Base-by-base conservation (phyloP, 805 yeast species). In the Lachancea sp. region DNA sequence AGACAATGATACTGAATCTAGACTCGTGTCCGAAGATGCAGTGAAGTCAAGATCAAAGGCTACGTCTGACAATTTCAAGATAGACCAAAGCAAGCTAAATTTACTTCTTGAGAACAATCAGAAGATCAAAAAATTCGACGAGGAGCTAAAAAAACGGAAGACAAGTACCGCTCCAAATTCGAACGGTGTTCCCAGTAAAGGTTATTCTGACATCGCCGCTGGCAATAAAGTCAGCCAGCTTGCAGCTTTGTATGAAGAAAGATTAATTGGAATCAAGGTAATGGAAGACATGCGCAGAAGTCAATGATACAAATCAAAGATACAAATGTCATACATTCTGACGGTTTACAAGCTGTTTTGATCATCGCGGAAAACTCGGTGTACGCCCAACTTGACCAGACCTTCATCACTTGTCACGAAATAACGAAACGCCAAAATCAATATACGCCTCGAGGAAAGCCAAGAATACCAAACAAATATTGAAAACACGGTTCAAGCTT, bases 171-270 rank as follows among this genome's bases (percentile, higher is more conserved):
- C 60, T 1, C 38, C 41, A 12, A 39, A 44, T 17, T 38, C 49
- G 7, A 42, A 44, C 9, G 63, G 63, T 37, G 63, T 65, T 26
- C 62, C 70, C 1, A 54, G 58, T 11, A 60, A 63, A 36, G 67
- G 70, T 5, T 62, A 68, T 42, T 54, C 67, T 3, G 62, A 61
- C 5, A 77, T 77, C 6, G 68, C 75, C 11, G 58, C 80, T 15
- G 81, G 79, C 11, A 69, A 75, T 42, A 78, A 77, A 60, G 87
- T 82, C 1, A 76, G 79, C 11, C 80, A 76, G 55, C 65, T 82
- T 47, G 83, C 87, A 1, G 74, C 72, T 47, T 60, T 81, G 33
- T 82, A 77, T 51, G 89, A 82, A 56, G 85, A 81, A 56, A 66
- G 82, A 51, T 44, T 69, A 5, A 65, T 57, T 49, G 72, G 72